Evolutionary conservation across 176 grass and related monocot genomes (phyloP).

Genomic region (Ensete glaucum): DNA sequence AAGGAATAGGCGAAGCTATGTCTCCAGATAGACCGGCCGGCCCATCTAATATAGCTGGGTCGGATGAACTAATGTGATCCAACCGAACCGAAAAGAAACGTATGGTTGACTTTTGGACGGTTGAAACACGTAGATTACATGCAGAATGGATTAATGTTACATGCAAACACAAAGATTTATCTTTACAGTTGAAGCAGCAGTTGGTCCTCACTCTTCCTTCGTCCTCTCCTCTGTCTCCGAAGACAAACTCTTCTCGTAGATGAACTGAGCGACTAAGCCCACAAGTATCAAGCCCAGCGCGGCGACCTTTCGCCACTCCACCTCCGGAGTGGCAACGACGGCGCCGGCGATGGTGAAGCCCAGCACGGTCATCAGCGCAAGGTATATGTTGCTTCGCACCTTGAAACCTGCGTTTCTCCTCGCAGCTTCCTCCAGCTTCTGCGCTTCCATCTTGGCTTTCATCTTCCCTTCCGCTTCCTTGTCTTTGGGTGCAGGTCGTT

Average conservation of each 20-base stretch:
- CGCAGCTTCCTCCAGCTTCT: constrained; percentile 44
- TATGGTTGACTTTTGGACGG: too few relatives aligned
- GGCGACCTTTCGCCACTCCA: constrained; percentile 78
- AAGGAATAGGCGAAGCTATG: too few relatives aligned
- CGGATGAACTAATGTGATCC: too few relatives aligned
- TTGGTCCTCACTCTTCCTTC: constrained; percentile 22
- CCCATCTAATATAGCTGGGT: too few relatives aligned
- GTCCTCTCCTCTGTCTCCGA: constrained; percentile 33
- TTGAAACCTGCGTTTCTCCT: constrained; percentile 50
- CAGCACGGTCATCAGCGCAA: constrained; percentile 71
- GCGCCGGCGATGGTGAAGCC: constrained; percentile 53
- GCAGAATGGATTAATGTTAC: too few relatives aligned
- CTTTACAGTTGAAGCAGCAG: too few relatives aligned
- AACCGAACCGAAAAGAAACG: too few relatives aligned
- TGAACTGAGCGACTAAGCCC: constrained; percentile 40
- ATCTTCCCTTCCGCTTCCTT: constrained; percentile 19
- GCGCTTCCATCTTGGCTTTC: constrained; percentile 48
- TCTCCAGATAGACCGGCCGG: too few relatives aligned
- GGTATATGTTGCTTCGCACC: constrained; percentile 66
- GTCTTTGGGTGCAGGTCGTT: constrained; percentile 32
- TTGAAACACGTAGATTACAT: too few relatives aligned
- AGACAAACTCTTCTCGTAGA: background rate
- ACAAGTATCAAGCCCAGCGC: constrained; percentile 72
- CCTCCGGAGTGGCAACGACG: constrained; percentile 30
- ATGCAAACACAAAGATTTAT: too few relatives aligned